Conservation (phyloP, 2,329 filamentous ascomycete genomes). For the Neophaeococcomyces mojaviensis region DNA sequence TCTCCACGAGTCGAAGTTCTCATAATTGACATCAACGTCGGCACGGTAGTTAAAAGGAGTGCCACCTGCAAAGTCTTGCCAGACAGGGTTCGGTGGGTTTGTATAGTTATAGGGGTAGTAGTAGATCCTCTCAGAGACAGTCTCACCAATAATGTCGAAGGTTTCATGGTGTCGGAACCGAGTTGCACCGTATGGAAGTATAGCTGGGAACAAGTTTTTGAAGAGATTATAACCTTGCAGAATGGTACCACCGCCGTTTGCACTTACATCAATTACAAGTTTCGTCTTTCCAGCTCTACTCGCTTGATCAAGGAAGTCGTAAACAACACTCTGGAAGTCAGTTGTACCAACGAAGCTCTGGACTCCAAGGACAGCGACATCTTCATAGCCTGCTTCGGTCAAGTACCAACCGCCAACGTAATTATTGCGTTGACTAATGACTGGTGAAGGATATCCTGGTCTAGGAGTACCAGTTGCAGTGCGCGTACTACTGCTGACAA, state of each 20-base stretch:
- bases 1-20: constrained; percentile 40
- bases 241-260: constrained; percentile 51
- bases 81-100: constrained; percentile 15
- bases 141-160: constrained; percentile 35
- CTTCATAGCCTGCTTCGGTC: constrained; percentile 32
- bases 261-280: constrained; percentile 55
- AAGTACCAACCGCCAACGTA: constrained; percentile 42
- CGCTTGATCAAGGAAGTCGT: constrained; percentile 40
- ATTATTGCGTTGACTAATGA: constrained; percentile 28
- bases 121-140: constrained; percentile 1
- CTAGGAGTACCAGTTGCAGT: no score
- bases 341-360: constrained; percentile 30
- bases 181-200: constrained; percentile 42
- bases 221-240: constrained; percentile 44
- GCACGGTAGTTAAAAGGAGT: constrained; percentile 6
- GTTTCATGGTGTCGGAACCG: constrained; percentile 46
- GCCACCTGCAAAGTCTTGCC: constrained; percentile 23
- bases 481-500: no score
- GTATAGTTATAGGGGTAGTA: constrained; percentile 22
- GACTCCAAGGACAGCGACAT: constrained; percentile 42
- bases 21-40: constrained; percentile 36
- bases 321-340: constrained; percentile 16
- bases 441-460: constrained; percentile 32
- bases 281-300: constrained; percentile 46
- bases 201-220: constrained; percentile 46